These are phyloP conservation scores for Backusella mclennaniae DNA, from an alignment of 192 early-diverging fungal genomes.

Conservation along the genomic window DNA sequence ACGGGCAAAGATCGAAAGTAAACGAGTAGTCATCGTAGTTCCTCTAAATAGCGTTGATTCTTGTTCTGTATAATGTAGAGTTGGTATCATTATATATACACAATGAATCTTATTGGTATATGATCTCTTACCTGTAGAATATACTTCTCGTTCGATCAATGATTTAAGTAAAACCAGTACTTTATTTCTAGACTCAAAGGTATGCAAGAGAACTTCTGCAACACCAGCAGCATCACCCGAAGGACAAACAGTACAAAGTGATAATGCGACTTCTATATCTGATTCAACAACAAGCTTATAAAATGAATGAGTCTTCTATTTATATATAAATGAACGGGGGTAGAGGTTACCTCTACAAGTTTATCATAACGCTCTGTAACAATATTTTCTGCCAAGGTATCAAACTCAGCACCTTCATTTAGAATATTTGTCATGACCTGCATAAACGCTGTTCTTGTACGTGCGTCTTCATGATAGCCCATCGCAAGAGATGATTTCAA, in stretches of 20 bases:
- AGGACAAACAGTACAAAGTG: conserved; percentile 66
- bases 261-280: conserved; percentile 62
- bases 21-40: conserved; percentile 83
- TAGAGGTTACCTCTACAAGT: conserved; percentile 50
- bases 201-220: conserved; percentile 56
- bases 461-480: conserved; percentile 76
- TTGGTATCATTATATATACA: not conserved
- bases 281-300: conserved; percentile 47
- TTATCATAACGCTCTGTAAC: conserved; percentile 59
- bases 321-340: not conserved
- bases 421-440: conserved; percentile 79
- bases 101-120: not conserved
- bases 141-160: conserved; percentile 68
- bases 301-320: not conserved
- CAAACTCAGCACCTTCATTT: conserved; percentile 63
- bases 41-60: conserved; percentile 82
- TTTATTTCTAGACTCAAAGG: conserved; percentile 66
- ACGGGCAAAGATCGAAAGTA: conserved; percentile 79
- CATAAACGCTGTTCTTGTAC: conserved; percentile 73
- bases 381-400: conserved; percentile 57
- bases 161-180: conserved; percentile 59
- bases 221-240: conserved; percentile 75
- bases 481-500: conserved; percentile 72
- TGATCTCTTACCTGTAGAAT: conserved; percentile 53
- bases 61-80: conserved; percentile 19